Base-by-base conservation (phyloP, 768 basidiomycete genomes). In the Suillus cothurnatus region DNA sequence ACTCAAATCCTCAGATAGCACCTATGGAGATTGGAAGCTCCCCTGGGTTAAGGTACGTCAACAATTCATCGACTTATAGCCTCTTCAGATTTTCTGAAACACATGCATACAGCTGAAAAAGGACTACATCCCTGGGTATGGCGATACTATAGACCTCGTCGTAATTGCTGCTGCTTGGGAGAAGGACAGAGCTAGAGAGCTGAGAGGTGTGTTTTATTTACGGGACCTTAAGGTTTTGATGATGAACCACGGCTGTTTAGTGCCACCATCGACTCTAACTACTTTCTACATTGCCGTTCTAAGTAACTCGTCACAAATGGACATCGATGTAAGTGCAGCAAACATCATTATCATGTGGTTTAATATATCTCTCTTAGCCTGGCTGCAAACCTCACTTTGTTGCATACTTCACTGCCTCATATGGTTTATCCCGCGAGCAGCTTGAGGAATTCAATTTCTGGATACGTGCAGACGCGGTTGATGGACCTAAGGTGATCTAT, bases 91-190 rank as follows among this genome's bases (percentile, higher is more conserved):
- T 38, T 67, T 36, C 36, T 50, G 39, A 31, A 43, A 41, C 11
- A 17, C 32, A 23, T 19, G 21, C 38, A 43, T 49, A 56, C 57
- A 85, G 84, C 71, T 94, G 58, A 94, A 95, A 80, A 87, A 84
- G 71, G 95, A 98, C 73, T 97, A 97, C 67, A 93, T 98, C 45
- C 87, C 88, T 1, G 90, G 90, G 5, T 83, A 90, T 53, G 93
- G 94, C 0, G 95, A 98, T 74, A 84, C 86, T 6, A 69, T 95
- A 19, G 93, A 95, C 73, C 82, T 97, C 64, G 87, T 88, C 4
- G 72, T 97, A 39, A 77, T 97, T 23, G 95, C 86, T 2, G 93
- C 88, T 23, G 79, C 84, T 0, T 95, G 93, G 92, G 91, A 93
- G 63, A 89, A 88, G 71, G 84, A 89, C 41, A 83, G 95, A 11